Evolutionary conservation across 2,329 filamentous ascomycete genomes (phyloP).

Genomic region (Pestalotiopsis sp.): DNA sequence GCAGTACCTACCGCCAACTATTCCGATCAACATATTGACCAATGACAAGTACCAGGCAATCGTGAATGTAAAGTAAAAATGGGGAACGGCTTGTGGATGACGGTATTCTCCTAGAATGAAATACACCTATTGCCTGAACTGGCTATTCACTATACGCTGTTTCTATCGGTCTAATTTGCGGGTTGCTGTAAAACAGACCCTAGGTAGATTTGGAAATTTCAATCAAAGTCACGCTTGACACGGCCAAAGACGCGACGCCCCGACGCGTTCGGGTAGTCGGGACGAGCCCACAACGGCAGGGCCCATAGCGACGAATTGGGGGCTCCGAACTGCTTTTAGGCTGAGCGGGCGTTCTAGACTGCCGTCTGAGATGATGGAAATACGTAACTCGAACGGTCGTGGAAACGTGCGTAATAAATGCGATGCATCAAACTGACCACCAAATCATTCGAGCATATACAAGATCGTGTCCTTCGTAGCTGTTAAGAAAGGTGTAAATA

Average conservation of each 20-base stretch:
- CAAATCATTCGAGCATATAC: too few species aligned
- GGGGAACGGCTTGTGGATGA: not conserved
- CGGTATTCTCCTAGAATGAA: not conserved
- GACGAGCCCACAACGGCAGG: not conserved
- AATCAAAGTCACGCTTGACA: not conserved
- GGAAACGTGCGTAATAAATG: too few species aligned
- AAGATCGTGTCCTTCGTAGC: too few species aligned
- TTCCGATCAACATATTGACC: constrained; percentile 47
- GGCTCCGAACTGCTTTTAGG: too few species aligned
- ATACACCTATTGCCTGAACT: not conserved
- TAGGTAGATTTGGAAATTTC: not conserved
- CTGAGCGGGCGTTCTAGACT: too few species aligned
- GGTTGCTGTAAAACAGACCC: not conserved
- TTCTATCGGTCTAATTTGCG: not conserved
- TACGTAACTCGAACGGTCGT: too few species aligned
- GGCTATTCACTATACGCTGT: not conserved
- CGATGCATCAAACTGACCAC: too few species aligned
- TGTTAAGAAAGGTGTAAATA: too few species aligned
- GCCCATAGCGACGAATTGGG: too few species aligned
- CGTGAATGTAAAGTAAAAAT: not conserved
- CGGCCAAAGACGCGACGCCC: not conserved
- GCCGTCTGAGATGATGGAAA: too few species aligned
- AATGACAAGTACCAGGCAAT: not conserved
- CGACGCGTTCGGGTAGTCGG: not conserved
- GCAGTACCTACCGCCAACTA: constrained; percentile 45